Percentiles rank a stretch among this genome's conserved stretches.
Evolutionary conservation across 169 alveolate species (phyloP).

Genomic region (Plasmodium vivax): DNA sequence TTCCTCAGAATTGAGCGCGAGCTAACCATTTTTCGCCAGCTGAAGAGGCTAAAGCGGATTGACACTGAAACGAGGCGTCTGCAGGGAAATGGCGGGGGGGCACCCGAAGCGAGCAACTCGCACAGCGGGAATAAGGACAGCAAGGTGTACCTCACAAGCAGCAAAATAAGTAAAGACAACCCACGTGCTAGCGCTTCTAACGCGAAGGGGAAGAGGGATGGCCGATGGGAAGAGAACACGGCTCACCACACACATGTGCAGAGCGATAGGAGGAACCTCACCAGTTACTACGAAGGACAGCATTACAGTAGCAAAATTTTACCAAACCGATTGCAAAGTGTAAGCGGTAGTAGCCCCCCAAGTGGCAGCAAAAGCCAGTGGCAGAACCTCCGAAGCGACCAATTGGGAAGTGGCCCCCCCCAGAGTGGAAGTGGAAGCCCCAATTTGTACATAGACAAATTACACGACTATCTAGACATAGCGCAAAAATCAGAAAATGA

Average conservation of each 20-base stretch:
- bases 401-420: neutral
- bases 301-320: neutral
- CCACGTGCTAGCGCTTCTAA: neutral
- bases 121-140: neutral
- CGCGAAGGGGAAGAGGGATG: neutral
- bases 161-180: neutral
- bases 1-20: conserved; percentile 1
- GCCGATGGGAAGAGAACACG: neutral
- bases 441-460: conserved; percentile 53
- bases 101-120: neutral
- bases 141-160: conserved; percentile 2
- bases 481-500: conserved; percentile 58
- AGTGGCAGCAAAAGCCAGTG: neutral
- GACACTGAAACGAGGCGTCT: conserved; percentile 3
- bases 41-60: neutral
- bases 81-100: conserved; percentile 1
- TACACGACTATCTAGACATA: conserved; percentile 57
- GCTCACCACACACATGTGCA: neutral
- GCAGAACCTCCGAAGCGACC: neutral
- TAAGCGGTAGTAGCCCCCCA: neutral
- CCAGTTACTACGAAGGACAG: neutral
- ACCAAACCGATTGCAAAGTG: neutral
- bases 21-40: conserved; percentile 1
- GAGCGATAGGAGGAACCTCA: neutral
- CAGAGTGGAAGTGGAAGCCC: neutral